phyloP scores from a whole-genome alignment of 768 basidiomycete species.

The Termitomyces sp. region DNA sequence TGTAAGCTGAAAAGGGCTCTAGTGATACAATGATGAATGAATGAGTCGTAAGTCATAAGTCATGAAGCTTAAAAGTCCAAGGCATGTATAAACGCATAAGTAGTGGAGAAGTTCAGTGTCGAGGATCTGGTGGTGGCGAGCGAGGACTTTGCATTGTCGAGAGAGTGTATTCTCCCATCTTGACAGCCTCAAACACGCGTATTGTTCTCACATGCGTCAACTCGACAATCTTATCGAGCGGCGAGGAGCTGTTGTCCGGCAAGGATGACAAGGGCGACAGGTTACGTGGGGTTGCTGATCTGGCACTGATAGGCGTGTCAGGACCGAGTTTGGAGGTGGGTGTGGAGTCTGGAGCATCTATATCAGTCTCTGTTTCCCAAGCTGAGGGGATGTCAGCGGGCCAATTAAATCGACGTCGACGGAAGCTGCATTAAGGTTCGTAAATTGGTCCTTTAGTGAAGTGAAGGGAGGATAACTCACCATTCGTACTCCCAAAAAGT shows the following conservation, averaged over 20 bases:
- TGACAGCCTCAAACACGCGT: slow-evolving; percentile 46
- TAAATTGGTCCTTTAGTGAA: slow-evolving; percentile 1
- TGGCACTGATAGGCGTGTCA: slow-evolving; percentile 13
- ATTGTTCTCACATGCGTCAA: slow-evolving; percentile 48
- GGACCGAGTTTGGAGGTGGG: slow-evolving; percentile 8
- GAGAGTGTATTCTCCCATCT: slow-evolving; percentile 22
- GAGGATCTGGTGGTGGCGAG: slow-evolving; percentile 14
- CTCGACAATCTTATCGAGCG: slow-evolving; percentile 26
- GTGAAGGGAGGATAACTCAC: slow-evolving; percentile 27
- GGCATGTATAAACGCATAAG: background rate
- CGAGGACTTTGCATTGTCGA: slow-evolving; percentile 18
- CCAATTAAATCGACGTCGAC: slow-evolving; percentile 66
- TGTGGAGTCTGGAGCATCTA: slow-evolving; percentile 12
- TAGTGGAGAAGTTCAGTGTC: background rate
- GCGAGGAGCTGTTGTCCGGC: background rate
- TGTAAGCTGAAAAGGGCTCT: slow-evolving; percentile 52
- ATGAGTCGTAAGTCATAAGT: background rate
- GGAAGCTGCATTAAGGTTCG: slow-evolving; percentile 43
- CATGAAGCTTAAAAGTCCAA: background rate
- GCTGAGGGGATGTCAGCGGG: slow-evolving; percentile 36
- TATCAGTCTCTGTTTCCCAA: slow-evolving; percentile 24
- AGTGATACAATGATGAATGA: background rate
- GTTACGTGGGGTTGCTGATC: slow-evolving; percentile 9
- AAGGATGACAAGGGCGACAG: slow-evolving; percentile 13
- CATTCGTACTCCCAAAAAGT: slow-evolving; percentile 54